Base-by-base conservation (phyloP, 306 rosid species). In the Pterocarpus macrocarpus region DNA sequence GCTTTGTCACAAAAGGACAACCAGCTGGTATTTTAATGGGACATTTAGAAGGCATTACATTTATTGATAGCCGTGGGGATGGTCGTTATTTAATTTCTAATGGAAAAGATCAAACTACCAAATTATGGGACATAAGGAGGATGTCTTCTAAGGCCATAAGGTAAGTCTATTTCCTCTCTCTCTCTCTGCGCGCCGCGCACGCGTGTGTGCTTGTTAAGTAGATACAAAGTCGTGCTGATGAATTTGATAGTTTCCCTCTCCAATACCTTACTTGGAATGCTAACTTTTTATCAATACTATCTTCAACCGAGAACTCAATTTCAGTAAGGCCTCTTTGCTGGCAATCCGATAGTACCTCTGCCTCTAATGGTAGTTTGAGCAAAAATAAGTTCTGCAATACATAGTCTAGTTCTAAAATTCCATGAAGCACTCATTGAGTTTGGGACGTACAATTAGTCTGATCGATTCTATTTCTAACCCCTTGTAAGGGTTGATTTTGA, bases 41-140 rank as follows among this genome's bases (percentile, higher is more conserved):
- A 72, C 99, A 93, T 83, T 79, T 93, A 71, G 93, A 93, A 88
- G 99, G 99, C 71, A 68, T 93, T 74, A 86, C 99, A 68, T 95
- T 86, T 88, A 90, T 95, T 30, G 92, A 95, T 78, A 95, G 94
- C 83, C 88, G 87, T 69, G 97, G 99, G 76, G 98, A 95, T 82
- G 97, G 96, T 47, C 98, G 97, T 35, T 93, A 92, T 88, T 86
- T 93, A 74, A 89, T 93, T 81, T 93, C 99, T 49, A 92, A 95
- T 76, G 94, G 99, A 44, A 93, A 95, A 81, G 99, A 95, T 83
- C 99, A 95, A 90, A 80, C 91, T 68, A 95, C 90, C 62, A 95
- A 95, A 88, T 88, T 95, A 58, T 95, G 99, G 99, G 99, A 93
- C 78, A 93, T 95, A 79, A 83, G 98, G 80, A 92, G 73, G 84